phyloP scores from a whole-genome alignment of 2,329 filamentous ascomycete genomes.

The Aspergillus niger region DNA sequence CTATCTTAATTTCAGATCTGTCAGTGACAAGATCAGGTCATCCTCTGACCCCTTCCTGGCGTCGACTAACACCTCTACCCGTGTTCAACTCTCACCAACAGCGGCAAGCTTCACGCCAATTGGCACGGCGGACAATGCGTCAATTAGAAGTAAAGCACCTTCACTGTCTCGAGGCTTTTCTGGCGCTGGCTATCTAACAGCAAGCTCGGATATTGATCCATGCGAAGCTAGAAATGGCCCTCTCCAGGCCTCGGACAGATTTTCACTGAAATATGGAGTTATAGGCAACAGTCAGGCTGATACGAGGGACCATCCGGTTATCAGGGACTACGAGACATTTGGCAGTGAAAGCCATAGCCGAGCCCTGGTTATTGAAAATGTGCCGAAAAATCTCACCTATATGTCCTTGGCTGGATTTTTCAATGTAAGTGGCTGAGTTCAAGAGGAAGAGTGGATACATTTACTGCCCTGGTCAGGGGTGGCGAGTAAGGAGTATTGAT shows the following conservation, averaged over 20 bases:
- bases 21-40: conserved; percentile 18
- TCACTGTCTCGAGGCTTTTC: conserved; percentile 16
- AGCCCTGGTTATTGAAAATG: conserved; percentile 37
- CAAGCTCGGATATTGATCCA: conserved; percentile 24
- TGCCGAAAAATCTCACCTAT: conserved; percentile 34
- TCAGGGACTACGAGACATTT: conserved; percentile 22
- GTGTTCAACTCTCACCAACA: conserved; percentile 60
- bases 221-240: conserved; percentile 12
- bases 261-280: conserved; percentile 24
- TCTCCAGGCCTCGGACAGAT: conserved; percentile 16
- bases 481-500: background rate
- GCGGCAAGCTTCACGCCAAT: conserved; percentile 64
- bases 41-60: conserved; percentile 35
- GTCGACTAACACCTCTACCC: conserved; percentile 20
- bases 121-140: conserved; percentile 21
- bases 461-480: background rate
- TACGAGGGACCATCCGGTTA: conserved; percentile 13
- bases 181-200: conserved; percentile 23
- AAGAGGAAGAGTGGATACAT: background rate
- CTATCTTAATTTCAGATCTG: too few relatives aligned
- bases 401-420: conserved; percentile 42
- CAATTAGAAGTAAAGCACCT: conserved; percentile 12
- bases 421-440: conserved; percentile 34
- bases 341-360: conserved; percentile 32
- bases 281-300: conserved; percentile 25